Evolutionary conservation across 768 basidiomycete genomes (phyloP).

Genomic region (Rhodotorula babjevae): DNA sequence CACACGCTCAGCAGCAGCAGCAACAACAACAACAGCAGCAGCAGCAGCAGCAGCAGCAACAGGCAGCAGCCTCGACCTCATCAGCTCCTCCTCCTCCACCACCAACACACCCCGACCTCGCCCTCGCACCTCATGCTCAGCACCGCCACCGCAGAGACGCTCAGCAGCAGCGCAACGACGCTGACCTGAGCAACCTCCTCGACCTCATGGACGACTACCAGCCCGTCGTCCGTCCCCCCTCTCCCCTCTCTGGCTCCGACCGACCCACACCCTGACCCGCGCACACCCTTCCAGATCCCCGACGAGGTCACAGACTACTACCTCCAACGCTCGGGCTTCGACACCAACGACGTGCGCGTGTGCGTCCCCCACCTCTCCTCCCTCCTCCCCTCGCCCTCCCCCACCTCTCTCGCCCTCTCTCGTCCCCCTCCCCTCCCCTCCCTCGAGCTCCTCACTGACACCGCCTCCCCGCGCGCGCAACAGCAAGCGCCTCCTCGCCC

Average conservation of each 20-base stretch:
- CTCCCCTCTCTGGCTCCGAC: not conserved
- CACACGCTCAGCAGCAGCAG: not conserved
- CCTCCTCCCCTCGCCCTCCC: not conserved
- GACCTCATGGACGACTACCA: slow-evolving; percentile 96
- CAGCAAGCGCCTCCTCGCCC: slow-evolving; percentile 81
- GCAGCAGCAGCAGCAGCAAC: not conserved
- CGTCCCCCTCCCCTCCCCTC: not conserved
- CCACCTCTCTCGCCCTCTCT: slow-evolving; percentile 6
- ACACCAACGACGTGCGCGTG: slow-evolving; percentile 89
- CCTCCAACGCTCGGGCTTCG: slow-evolving; percentile 90
- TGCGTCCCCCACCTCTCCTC: slow-evolving; percentile 49
- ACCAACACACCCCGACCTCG: not conserved
- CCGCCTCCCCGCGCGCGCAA: slow-evolving; percentile 44
- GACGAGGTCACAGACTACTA: slow-evolving; percentile 98
- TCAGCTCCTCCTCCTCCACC: not conserved
- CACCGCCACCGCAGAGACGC: slow-evolving; percentile 39
- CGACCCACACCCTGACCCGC: not conserved
- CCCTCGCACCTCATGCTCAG: not conserved
- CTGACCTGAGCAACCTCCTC: slow-evolving; percentile 86
- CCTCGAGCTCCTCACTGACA: not conserved
- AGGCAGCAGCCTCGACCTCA: not conserved
- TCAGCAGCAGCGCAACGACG: slow-evolving; percentile 67
- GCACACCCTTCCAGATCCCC: slow-evolving; percentile 62
- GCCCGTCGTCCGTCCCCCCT: slow-evolving; percentile 64
- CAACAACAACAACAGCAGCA: slow-evolving; percentile 13